Conservation (phyloP, 108 stramenopile genomes). For the Cyclotella choctawhatcheeana region DNA sequence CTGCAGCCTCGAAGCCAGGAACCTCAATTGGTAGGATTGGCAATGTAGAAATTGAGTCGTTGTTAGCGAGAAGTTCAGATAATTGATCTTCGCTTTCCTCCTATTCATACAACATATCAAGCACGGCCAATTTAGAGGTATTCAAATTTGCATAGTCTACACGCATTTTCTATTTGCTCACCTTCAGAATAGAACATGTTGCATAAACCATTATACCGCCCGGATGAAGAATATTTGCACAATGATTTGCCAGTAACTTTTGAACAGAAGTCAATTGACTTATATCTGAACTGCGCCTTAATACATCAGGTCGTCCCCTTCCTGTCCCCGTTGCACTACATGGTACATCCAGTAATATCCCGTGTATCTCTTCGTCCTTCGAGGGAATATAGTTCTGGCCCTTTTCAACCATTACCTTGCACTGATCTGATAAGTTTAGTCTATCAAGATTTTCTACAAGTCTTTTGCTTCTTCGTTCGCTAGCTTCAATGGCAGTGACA, state of each 20-base stretch:
- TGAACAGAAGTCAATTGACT: conserved; percentile 60
- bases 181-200: conserved; percentile 74
- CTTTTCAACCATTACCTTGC: conserved; percentile 65
- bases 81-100: conserved; percentile 85
- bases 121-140: background rate
- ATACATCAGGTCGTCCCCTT: conserved; percentile 78
- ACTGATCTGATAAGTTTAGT: conserved; percentile 51
- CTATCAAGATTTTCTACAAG: conserved; percentile 68
- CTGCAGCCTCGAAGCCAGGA: conserved; percentile 81
- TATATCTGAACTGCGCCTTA: conserved; percentile 52
- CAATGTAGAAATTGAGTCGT: conserved; percentile 48
- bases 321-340: conserved; percentile 85
- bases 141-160: background rate
- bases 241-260: conserved; percentile 62
- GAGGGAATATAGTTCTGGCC: conserved; percentile 65
- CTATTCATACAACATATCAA: no score
- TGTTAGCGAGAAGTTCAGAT: conserved; percentile 49
- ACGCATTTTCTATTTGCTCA: background rate
- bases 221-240: conserved; percentile 60
- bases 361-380: conserved; percentile 35
- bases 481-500: conserved; percentile 80
- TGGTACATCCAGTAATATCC: conserved; percentile 79
- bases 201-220: conserved; percentile 85
- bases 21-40: conserved; percentile 71
- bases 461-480: conserved; percentile 44